These are phyloP conservation scores for Torulaspora globosa DNA, from an alignment of 1,139 yeast genomes.

Conservation along the genomic window DNA sequence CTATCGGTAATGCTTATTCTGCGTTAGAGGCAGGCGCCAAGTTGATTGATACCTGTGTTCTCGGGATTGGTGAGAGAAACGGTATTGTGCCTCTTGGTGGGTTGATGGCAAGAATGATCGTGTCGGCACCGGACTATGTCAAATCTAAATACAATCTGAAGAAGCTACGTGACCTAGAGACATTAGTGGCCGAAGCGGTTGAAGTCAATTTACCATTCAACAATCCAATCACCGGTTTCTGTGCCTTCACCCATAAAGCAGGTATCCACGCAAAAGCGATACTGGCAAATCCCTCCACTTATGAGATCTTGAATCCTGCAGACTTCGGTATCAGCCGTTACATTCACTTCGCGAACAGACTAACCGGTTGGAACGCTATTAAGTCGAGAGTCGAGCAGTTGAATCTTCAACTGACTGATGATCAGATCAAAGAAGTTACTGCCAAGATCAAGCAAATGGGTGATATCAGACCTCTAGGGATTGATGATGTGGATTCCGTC, in stretches of 20 bases:
- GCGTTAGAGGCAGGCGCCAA: conserved; percentile 98
- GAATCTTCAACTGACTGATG: conserved; percentile 84
- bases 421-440: conserved; percentile 92
- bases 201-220: conserved; percentile 96
- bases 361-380: conserved; percentile 99
- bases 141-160: conserved; percentile 91
- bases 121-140: conserved; percentile 96
- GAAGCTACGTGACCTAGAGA: conserved; percentile 92
- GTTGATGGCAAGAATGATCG: conserved; percentile 98
- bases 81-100: conserved; percentile 98
- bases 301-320: conserved; percentile 90
- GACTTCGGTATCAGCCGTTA: conserved; percentile 95
- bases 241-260: conserved; percentile 99
- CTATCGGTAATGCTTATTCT: conserved; percentile 96
- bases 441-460: conserved; percentile 89
- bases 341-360: conserved; percentile 94
- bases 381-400: conserved; percentile 97
- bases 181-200: conserved; percentile 93
- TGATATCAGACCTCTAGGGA: conserved; percentile 89
- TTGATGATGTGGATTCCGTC: conserved; percentile 96
- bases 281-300: conserved; percentile 95
- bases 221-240: conserved; percentile 98
- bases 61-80: conserved; percentile 98
- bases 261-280: conserved; percentile 99
- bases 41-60: conserved; percentile 88